Conservation (phyloP, 2,329 filamentous ascomycete genomes). For the Daldinia sp. region DNA sequence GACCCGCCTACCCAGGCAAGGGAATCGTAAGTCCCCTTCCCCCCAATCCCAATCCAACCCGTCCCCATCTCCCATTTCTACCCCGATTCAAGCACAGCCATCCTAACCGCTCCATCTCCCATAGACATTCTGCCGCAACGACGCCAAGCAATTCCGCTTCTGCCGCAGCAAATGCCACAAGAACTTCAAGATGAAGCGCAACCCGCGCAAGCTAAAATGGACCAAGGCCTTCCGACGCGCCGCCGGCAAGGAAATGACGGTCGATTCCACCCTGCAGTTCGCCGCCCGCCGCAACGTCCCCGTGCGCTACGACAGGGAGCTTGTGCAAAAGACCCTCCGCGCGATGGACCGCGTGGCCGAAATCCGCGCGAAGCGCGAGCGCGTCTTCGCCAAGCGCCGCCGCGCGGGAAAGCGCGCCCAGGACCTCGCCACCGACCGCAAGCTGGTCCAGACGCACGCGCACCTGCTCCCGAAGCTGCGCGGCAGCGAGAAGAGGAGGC, state of each 20-base stretch:
- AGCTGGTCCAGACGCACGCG: slow-evolving; percentile 89
- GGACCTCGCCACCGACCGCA: slow-evolving; percentile 80
- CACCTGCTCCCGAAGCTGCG: slow-evolving; percentile 84
- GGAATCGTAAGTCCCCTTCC: slow-evolving; percentile 63
- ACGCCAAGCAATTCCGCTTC: slow-evolving; percentile 59
- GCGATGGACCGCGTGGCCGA: slow-evolving; percentile 92
- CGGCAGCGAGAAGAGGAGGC: slow-evolving; percentile 66
- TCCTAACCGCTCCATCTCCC: not conserved
- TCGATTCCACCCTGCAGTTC: slow-evolving; percentile 93
- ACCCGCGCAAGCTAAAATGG: slow-evolving; percentile 96
- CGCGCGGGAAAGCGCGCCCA: slow-evolving; percentile 90
- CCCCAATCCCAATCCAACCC: slow-evolving; percentile 13
- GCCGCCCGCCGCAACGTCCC: slow-evolving; percentile 92
- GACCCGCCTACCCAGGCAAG: slow-evolving; percentile 69
- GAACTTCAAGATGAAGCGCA: slow-evolving; percentile 86
- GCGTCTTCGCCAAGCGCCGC: slow-evolving; percentile 91
- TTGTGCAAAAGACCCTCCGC: slow-evolving; percentile 84
- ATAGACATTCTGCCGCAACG: slow-evolving; percentile 41
- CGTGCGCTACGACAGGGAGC: slow-evolving; percentile 93
- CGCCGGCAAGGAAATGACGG: slow-evolving; percentile 79
- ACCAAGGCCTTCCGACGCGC: slow-evolving; percentile 91
- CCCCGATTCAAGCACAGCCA: not conserved
- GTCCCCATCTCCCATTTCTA: not conserved
- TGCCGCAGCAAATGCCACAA: slow-evolving; percentile 57
- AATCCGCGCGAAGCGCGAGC: slow-evolving; percentile 83